Percentiles rank a stretch among this genome's conserved stretches.
These are phyloP conservation scores for Camillea tinctor DNA, from an alignment of 2,329 filamentous ascomycete genomes.

Conservation along the genomic window DNA sequence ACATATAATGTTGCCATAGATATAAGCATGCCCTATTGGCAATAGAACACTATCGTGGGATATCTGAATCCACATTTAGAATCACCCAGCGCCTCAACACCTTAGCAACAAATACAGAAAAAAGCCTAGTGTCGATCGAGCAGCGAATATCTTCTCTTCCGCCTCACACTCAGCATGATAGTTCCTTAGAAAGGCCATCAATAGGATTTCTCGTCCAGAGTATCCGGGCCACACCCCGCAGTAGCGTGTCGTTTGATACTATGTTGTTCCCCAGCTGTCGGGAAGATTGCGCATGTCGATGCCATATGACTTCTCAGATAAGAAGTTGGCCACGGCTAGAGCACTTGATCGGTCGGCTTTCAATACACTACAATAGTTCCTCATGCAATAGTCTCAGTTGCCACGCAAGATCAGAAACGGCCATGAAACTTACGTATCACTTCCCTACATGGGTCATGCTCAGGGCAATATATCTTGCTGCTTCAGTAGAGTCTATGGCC, in stretches of 20 bases:
- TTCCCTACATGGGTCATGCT: neutral
- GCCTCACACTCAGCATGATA: neutral
- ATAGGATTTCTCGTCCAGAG: no score
- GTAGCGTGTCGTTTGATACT: neutral
- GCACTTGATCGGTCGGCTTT: neutral
- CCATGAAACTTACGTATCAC: neutral
- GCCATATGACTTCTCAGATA: neutral
- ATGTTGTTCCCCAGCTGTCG: neutral
- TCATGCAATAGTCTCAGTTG: no score
- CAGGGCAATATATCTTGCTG: neutral
- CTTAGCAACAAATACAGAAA: neutral
- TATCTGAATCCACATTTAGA: neutral
- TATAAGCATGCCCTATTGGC: neutral
- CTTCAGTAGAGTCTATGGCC: neutral
- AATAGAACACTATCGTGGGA: neutral
- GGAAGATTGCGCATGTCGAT: neutral
- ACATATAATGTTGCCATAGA: neutral
- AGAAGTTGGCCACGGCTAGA: neutral
- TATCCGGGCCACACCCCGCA: no score
- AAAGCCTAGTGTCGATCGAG: neutral
- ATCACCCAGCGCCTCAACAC: neutral
- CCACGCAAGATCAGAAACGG: no score
- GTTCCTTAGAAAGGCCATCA: neutral
- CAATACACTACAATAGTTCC: neutral
- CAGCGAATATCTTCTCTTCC: neutral